These are phyloP conservation scores for Trichocladium uniseriatum DNA, from an alignment of 495 filamentous ascomycete genomes.

Conservation along the genomic window DNA sequence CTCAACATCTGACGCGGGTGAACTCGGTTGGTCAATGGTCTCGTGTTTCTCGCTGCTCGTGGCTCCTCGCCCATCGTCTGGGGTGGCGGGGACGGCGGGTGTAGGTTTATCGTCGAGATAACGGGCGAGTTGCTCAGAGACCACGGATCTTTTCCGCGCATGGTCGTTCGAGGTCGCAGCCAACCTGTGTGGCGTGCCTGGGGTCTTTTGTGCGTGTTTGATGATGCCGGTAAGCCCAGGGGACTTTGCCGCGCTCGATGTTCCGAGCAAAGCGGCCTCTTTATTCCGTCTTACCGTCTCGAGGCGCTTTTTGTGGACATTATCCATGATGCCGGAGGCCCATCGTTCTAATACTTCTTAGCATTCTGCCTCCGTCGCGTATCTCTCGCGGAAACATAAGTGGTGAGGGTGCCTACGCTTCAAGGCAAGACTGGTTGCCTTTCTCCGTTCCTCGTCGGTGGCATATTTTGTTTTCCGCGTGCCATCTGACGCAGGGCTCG, in stretches of 20 bases:
- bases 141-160: neutral
- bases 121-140: neutral
- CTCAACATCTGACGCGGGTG: neutral
- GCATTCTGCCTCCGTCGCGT: neutral
- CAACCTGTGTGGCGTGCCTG: neutral
- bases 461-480: slow-evolving; percentile 3
- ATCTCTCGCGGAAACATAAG: neutral
- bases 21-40: neutral
- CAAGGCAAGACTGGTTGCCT: slow-evolving; percentile 8
- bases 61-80: no score
- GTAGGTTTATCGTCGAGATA: neutral
- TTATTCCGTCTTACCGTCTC: slow-evolving; percentile 7
- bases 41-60: no score
- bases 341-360: slow-evolving; percentile 13
- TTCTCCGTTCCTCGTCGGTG: slow-evolving; percentile 14
- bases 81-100: neutral
- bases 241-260: neutral
- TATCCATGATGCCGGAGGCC: slow-evolving; percentile 18
- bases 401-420: slow-evolving; percentile 8
- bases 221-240: neutral
- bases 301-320: slow-evolving; percentile 8
- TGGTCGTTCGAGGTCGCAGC: neutral
- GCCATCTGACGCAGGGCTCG: neutral
- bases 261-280: neutral
- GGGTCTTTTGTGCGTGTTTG: neutral